phyloP scores from a whole-genome alignment of 2,329 filamentous ascomycete species.

The Ceratocystis harringtonii region DNA sequence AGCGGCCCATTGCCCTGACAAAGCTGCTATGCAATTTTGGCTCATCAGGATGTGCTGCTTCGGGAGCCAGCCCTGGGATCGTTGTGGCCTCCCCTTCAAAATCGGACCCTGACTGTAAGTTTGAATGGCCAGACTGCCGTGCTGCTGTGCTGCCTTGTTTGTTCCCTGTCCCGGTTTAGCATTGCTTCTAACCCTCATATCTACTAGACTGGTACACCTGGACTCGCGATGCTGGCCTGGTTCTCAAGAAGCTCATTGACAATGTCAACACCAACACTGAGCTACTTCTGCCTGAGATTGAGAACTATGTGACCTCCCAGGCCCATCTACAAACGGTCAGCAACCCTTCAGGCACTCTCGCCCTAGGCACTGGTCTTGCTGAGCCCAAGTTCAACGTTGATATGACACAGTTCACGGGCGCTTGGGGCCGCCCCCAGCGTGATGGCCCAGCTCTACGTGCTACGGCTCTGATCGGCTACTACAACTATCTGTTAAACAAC shows the following conservation, averaged over 20 bases:
- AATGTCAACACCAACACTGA: slow-evolving; percentile 39
- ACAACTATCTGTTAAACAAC: slow-evolving; percentile 54
- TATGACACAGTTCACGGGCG: slow-evolving; percentile 45
- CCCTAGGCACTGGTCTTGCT: slow-evolving; percentile 41
- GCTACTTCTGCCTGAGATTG: slow-evolving; percentile 43
- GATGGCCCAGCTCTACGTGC: slow-evolving; percentile 67
- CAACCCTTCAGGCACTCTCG: slow-evolving; percentile 51
- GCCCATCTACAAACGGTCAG: slow-evolving; percentile 49
- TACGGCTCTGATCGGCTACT: slow-evolving; percentile 56
- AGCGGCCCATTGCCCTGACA: slow-evolving; percentile 36
- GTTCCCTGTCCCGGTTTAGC: not conserved
- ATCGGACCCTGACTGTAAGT: slow-evolving; percentile 40
- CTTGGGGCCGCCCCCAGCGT: slow-evolving; percentile 63
- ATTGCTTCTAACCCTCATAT: not conserved
- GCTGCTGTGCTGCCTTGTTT: not conserved
- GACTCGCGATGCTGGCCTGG: slow-evolving; percentile 59
- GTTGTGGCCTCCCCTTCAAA: slow-evolving; percentile 44
- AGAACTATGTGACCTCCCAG: slow-evolving; percentile 54
- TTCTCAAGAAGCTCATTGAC: slow-evolving; percentile 54
- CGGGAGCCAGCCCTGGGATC: slow-evolving; percentile 34
- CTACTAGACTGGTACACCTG: slow-evolving; percentile 63
- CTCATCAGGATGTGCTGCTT: slow-evolving; percentile 34
- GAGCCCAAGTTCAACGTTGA: slow-evolving; percentile 63
- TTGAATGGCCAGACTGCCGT: not conserved
- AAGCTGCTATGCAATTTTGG: slow-evolving; percentile 47